Evolutionary conservation across 2,329 filamentous ascomycete genomes (phyloP).

Genomic region (Calonectria crousiana): DNA sequence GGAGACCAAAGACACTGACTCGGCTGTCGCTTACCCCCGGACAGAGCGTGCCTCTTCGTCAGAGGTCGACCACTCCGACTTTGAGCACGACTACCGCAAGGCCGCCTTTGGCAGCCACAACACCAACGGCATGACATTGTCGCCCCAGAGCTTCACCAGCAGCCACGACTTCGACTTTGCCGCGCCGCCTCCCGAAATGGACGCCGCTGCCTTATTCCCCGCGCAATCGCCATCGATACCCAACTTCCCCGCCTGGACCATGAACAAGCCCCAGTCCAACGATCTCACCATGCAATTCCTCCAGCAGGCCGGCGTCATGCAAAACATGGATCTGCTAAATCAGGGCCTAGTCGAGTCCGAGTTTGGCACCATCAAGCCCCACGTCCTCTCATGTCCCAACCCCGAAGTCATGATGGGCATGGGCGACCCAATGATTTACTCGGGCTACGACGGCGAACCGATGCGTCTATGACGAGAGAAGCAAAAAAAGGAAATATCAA

Average conservation of each 20-base stretch:
- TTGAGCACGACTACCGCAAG: slow-evolving; percentile 67
- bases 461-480: slow-evolving; percentile 51
- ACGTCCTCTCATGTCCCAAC: slow-evolving; percentile 64
- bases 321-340: slow-evolving; percentile 60
- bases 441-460: slow-evolving; percentile 61
- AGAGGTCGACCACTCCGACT: slow-evolving; percentile 67
- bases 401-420: slow-evolving; percentile 69
- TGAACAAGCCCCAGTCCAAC: slow-evolving; percentile 43
- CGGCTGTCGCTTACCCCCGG: slow-evolving; percentile 39
- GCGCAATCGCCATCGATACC: slow-evolving; percentile 51
- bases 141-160: slow-evolving; percentile 64
- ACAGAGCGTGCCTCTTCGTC: slow-evolving; percentile 66
- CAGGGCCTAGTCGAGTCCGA: slow-evolving; percentile 65
- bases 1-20: slow-evolving; percentile 43
- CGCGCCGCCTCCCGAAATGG: slow-evolving; percentile 49
- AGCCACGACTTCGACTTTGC: slow-evolving; percentile 54
- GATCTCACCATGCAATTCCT: slow-evolving; percentile 56
- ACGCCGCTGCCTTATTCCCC: slow-evolving; percentile 50
- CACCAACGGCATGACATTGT: slow-evolving; percentile 62
- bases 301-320: slow-evolving; percentile 56
- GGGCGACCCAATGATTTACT: slow-evolving; percentile 70
- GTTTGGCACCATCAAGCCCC: slow-evolving; percentile 68
- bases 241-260: slow-evolving; percentile 48
- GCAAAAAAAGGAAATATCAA: neutral
- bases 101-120: slow-evolving; percentile 56